A percentile compares a stretch with the other conserved stretches of the same genome.
phyloP scores from a whole-genome alignment of 495 filamentous ascomycete genomes.

The Penicillium coprophilum region DNA sequence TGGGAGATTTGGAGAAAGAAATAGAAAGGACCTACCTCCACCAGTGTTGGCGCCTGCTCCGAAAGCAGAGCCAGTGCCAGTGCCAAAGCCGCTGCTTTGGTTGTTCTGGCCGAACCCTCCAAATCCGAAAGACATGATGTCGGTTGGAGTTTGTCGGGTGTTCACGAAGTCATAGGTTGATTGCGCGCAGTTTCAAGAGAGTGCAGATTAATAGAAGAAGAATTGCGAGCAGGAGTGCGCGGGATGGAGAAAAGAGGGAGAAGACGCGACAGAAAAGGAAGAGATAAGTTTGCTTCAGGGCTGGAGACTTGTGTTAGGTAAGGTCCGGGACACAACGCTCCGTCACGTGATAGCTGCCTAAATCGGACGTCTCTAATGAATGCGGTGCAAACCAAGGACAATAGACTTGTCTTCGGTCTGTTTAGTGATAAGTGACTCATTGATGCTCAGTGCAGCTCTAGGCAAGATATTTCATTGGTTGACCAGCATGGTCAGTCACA shows the following conservation, averaged over 20 bases:
- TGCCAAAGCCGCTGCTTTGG: constrained; percentile 52
- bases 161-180: constrained; percentile 40
- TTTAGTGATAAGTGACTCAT: constrained; percentile 2
- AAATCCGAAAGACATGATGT: constrained; percentile 49
- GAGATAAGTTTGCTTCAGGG: constrained; percentile 30
- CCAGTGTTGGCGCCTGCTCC: constrained; percentile 39
- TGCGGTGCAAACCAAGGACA: neutral
- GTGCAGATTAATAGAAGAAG: constrained; percentile 9
- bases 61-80: constrained; percentile 40
- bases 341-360: constrained; percentile 30
- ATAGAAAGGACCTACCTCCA: constrained; percentile 46
- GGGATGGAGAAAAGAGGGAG: constrained; percentile 26
- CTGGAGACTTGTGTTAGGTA: constrained; percentile 26
- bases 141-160: constrained; percentile 29
- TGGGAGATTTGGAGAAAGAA: constrained; percentile 13
- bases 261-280: constrained; percentile 32
- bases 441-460: neutral
- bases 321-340: constrained; percentile 27
- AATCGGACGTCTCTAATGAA: constrained; percentile 8
- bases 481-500: neutral
- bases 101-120: constrained; percentile 64
- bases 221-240: constrained; percentile 18
- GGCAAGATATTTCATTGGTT: neutral
- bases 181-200: constrained; percentile 14
- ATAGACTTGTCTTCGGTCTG: neutral